Evolutionary conservation across 768 basidiomycete genomes (phyloP).

Genomic region (Suillus variegatus): DNA sequence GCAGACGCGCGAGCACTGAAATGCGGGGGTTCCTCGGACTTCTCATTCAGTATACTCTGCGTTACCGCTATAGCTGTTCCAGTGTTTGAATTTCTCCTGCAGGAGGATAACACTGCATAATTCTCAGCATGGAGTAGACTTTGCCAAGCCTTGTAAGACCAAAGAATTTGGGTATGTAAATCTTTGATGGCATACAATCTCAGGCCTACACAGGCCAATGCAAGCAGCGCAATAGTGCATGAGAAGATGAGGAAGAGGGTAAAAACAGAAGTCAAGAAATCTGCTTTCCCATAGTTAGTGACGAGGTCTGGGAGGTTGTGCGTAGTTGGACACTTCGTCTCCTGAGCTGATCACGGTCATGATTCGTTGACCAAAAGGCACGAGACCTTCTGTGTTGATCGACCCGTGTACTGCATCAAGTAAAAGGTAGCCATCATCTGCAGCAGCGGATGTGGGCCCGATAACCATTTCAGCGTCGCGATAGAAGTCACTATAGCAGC

Average conservation of each 20-base stretch:
- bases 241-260: constrained; percentile 24
- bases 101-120: neutral
- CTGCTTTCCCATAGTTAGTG: neutral
- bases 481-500: neutral
- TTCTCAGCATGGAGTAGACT: constrained; percentile 22
- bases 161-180: constrained; percentile 20
- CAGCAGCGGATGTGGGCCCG: neutral
- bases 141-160: constrained; percentile 25
- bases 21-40: neutral
- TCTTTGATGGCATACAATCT: constrained; percentile 24
- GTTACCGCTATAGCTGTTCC: neutral
- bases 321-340: neutral
- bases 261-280: neutral
- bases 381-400: neutral
- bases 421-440: neutral
- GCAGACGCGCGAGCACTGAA: neutral
- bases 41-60: neutral
- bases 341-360: neutral
- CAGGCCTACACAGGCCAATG: constrained; percentile 22
- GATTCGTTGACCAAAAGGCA: neutral
- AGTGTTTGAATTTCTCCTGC: neutral
- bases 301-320: neutral
- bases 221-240: constrained; percentile 27
- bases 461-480: neutral
- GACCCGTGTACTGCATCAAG: neutral